phyloP scores from a whole-genome alignment of 1,284 basidiomycete species.

The Ceratobasidium theobromae region DNA sequence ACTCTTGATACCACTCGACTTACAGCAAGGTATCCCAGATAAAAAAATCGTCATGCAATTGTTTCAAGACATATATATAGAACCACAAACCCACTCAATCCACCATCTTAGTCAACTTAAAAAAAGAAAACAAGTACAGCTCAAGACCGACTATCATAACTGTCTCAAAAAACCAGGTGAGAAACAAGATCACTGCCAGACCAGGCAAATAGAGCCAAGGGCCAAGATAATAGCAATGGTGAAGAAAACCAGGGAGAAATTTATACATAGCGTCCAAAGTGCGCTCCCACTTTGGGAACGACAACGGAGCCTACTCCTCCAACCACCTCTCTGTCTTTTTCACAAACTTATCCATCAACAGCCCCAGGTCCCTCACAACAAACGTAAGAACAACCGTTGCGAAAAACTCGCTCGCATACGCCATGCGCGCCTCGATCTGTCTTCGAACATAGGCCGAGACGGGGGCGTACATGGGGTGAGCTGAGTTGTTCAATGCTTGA shows the following conservation, averaged over 20 bases:
- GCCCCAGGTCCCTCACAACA: conserved; percentile 67
- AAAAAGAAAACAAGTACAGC: conserved; percentile 24
- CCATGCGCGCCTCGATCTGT: conserved; percentile 73
- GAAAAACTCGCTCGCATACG: conserved; percentile 86
- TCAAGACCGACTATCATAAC: conserved; percentile 25
- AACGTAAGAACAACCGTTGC: conserved; percentile 87
- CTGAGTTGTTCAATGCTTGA: conserved; percentile 65
- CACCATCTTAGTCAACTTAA: neutral
- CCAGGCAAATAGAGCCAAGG: neutral
- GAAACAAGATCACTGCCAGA: neutral
- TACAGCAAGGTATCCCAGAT: no score
- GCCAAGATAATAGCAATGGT: neutral
- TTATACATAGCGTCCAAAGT: no score
- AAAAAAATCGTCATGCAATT: conserved; percentile 27
- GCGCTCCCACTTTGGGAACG: no score
- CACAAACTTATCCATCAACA: conserved; percentile 85
- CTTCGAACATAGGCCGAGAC: conserved; percentile 64
- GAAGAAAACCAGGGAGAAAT: neutral
- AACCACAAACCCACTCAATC: conserved; percentile 12
- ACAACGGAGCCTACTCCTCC: conserved; percentile 65
- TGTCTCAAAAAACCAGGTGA: neutral
- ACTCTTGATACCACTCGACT: no score
- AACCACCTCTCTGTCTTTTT: conserved; percentile 89
- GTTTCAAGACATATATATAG: conserved; percentile 27
- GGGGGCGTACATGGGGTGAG: conserved; percentile 64